Base-by-base conservation (phyloP, 345 rosid genomes). In the Syzygium jambos region DNA sequence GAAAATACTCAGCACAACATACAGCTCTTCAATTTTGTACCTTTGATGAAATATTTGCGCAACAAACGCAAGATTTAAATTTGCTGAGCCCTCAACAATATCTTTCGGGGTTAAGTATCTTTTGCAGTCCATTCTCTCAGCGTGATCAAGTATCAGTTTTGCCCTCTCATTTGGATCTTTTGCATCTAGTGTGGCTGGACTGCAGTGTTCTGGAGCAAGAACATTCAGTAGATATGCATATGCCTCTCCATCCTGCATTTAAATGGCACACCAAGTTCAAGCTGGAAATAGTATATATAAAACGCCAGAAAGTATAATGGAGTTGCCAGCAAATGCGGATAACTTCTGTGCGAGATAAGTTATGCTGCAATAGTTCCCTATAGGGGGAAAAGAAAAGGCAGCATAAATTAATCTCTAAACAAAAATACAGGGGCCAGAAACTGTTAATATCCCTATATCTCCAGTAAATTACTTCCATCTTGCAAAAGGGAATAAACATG, bases 1-100 rank as follows among this genome's bases (percentile, higher is more conserved):
- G 85, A 65, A 68, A 21, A 23, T 41, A 9, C 29, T 34, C 54
- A 34, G 83, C 7, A 38, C 43, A 22, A 30, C 0, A 2, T 82
- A 87, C 54, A 49, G 53, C 61, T n/a, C 17, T 68, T 85, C 27
- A 25, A 25, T 52, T 89, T 88, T 89, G 85, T 87, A 97, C 98
- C 99, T 95, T 89, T 93, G 92, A 84, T 96, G 98, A 91, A 97
- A 97, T 86, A 97, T 95, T 87, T 95, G 98, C 51, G 98, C 99
- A 83, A 95, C 95, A 78, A 97, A 96, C 8, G 98, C 98, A 51
- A 97, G 98, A 92, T 97, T 97, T 89, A 97, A 89, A 90, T 93
- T 97, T 78, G 98, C 41, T 30, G 94, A 95, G 84, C 99, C 98
- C 86, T 96, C 98, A 52, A 92, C 93, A 53, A 97, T 96, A 90